Base-by-base conservation (phyloP, 2,329 filamentous ascomycete genomes). In the Hypocreales sp. region DNA sequence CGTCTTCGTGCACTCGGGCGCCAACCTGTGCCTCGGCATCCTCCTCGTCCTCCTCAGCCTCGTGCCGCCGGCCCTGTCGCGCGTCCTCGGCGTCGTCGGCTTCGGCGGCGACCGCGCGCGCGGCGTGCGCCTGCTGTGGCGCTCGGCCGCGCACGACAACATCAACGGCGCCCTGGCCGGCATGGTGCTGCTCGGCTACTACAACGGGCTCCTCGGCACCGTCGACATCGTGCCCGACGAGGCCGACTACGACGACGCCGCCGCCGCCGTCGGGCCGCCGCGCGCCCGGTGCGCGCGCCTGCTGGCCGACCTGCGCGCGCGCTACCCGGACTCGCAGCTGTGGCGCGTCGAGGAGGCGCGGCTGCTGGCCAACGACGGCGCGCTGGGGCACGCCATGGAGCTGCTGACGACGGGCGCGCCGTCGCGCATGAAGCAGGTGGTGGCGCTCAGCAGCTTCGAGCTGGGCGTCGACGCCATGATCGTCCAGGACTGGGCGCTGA, bases 151-250 rank as follows among this genome's bases (percentile, higher is more conserved):
- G 26, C 90, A 86, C 47, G 57, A 75, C 35, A 93, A 93, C 48
- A 69, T 95, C 42, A 92, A 94, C 44, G 87, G 86, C n/a, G 87
- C 81, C 6, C 77, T 95, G 45, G 76, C 86, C 0, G 82, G 78
- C 0, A 63, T 95, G 22, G 68, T 82, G 15, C 59, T 94, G 0
- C 63, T 95, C 11, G 75, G 72, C 1, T 95, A 84, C 51, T 92
- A 94, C 54, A 92, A 93, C 45, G 79, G 78, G 5, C 67, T 93
- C 18, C 65, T 92, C 11, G 81, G 80, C 2, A 78, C 83, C 38
- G 82, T 83, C 35, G 90, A 98, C 46, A 94, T 98, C 30, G 61
- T 92, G 11, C 77, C 81, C 0, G 62, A 69, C 13, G 36, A 40
- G 10, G 53, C 61, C 2, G 68, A 74, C 36, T 62, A 65, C 26